Base-by-base conservation (phyloP, 345 rosid genomes). In the Citrus maxima region DNA sequence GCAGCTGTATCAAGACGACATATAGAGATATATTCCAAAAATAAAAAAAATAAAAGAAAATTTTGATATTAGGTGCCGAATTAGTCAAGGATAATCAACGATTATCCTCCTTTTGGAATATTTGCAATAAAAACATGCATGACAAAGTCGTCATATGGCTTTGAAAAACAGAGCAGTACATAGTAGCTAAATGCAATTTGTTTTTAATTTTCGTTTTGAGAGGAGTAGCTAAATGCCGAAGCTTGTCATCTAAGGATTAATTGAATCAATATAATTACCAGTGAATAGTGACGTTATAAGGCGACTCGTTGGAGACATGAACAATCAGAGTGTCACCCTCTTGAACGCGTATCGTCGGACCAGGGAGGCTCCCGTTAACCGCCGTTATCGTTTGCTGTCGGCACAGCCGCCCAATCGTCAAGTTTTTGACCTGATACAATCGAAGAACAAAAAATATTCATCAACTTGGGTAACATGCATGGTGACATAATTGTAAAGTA, bases 281-380 rank as follows among this genome's bases (percentile, higher is more conserved):
- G 76, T 95, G 99, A 80, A 95, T 85, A 7, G 95, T 90, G 55
- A 95, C 32, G 85, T 91, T 91, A 80, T 95, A 91, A 46, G 99
- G 99, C 2, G 99, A 95, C 72, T 84, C 70, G 76, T 95, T 95
- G 66, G 85, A 24, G 71, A 93, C 98, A 24, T 91, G 96, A 73
- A 95, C 82, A 27, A 90, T 78, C 19, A 93, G 89, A 2, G 90
- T 90, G 82, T 95, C 99, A 9, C 99, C 99, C 76, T 92, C 99
- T 10, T 58, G 82, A 71, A 74, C 97, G 1, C 67, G 73, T 38
- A 95, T n/a, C 0, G 89, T 85, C 12, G 99, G 98, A n/a, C 99
- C 99, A 1, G 99, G 99, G 5, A 92, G 67, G 70, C 86, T 83
- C 71, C 90, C 98, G 82, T 95, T 93, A 77, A 92, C 97, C 2